Conservation (phyloP, 1,284 basidiomycete genomes). For the Cutaneotrichosporon sp. region DNA sequence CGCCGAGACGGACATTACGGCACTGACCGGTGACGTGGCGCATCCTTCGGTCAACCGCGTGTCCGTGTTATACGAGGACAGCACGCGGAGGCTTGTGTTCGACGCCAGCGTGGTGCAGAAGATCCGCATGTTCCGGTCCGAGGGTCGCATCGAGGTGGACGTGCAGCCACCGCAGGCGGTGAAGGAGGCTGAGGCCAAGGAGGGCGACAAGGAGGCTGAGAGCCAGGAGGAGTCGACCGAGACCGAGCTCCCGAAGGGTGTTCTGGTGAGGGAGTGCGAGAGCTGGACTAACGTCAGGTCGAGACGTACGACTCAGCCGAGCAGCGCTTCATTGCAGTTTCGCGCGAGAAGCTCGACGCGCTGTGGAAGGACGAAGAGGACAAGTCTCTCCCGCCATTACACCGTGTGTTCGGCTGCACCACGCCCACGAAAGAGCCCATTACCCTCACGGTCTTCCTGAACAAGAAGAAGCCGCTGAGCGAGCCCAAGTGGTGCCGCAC, state of each 20-base stretch:
- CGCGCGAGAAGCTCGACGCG: constrained; percentile 33
- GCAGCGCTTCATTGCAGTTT: constrained; percentile 44
- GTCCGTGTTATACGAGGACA: constrained; percentile 90
- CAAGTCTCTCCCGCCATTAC: constrained; percentile 27
- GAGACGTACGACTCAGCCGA: constrained; percentile 48
- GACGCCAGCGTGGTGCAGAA: constrained; percentile 82
- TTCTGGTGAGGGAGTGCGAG: constrained; percentile 45
- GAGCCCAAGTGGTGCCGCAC: constrained; percentile 95
- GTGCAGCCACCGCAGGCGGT: constrained; percentile 41
- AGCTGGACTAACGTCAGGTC: constrained; percentile 31
- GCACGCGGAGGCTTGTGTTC: constrained; percentile 78
- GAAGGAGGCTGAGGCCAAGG: constrained; percentile 12
- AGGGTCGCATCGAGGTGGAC: constrained; percentile 80
- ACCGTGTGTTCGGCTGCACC: constrained; percentile 29
- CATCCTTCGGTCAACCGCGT: constrained; percentile 56
- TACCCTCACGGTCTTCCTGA: constrained; percentile 62
- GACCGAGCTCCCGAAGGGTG: constrained; percentile 42
- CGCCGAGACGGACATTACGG: constrained; percentile 20
- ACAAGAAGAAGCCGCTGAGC: constrained; percentile 79
- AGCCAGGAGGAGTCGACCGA: constrained; percentile 14
- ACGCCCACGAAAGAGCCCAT: constrained; percentile 19
- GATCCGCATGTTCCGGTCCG: constrained; percentile 74
- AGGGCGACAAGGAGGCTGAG: constrained; percentile 19
- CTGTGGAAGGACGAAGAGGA: constrained; percentile 30
- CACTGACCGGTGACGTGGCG: constrained; percentile 14